Evolutionary conservation across 257 asterid species (phyloP).

Genomic region (Solanum appendiculatum): DNA sequence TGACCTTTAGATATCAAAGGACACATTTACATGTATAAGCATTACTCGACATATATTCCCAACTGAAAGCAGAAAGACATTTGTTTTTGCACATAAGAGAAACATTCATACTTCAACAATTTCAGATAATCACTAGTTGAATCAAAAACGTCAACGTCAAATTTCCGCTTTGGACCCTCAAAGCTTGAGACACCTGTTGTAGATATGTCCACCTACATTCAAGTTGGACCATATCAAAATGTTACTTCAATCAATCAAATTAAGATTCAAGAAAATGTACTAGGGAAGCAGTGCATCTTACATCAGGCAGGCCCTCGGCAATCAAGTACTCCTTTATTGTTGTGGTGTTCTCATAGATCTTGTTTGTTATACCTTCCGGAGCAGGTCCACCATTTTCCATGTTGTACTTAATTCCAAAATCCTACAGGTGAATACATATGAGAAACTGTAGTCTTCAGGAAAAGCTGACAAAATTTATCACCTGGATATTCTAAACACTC

Average conservation of each 20-base stretch:
- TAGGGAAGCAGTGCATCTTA: conserved; percentile 20
- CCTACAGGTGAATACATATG: conserved; percentile 29
- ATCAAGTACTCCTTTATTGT: conserved; percentile 80
- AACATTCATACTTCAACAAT: conserved; percentile 76
- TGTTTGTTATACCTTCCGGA: conserved; percentile 86
- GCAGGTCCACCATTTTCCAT: conserved; percentile 99
- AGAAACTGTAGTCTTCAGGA: neutral
- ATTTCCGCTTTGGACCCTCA: conserved; percentile 78
- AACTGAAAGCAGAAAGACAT: neutral
- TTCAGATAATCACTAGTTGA: conserved; percentile 85
- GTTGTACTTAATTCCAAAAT: conserved; percentile 96
- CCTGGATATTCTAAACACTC: neutral
- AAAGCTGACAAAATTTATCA: neutral
- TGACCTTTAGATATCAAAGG: neutral
- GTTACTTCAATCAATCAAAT: neutral
- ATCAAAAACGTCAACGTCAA: conserved; percentile 90
- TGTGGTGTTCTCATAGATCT: conserved; percentile 78
- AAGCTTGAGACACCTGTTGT: conserved; percentile 57
- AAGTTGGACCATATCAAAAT: neutral
- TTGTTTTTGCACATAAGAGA: neutral
- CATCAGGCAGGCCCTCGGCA: conserved; percentile 95
- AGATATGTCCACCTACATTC: conserved; percentile 73
- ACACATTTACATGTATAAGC: neutral
- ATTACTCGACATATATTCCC: neutral
- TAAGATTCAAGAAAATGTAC: neutral